Conservation (phyloP, 2,329 filamentous ascomycete species). For the Colletotrichum acutatum region DNA sequence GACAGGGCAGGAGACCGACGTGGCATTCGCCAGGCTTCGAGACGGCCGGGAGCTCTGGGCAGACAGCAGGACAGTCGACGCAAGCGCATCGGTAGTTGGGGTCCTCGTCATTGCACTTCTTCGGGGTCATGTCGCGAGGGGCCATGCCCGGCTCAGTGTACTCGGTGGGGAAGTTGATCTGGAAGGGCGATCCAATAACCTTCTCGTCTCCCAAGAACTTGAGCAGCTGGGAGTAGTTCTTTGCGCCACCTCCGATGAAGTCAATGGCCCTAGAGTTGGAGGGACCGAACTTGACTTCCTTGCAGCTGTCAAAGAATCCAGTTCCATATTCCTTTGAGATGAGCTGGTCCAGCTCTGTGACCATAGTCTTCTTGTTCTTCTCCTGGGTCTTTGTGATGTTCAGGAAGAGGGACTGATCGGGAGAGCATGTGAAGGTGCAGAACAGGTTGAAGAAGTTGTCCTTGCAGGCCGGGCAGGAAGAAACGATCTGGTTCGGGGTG, state of each 20-base stretch:
- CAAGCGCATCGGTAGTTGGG: constrained; percentile 90
- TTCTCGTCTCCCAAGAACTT: constrained; percentile 96
- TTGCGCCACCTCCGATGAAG: constrained; percentile 94
- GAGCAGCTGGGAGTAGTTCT: constrained; percentile 86
- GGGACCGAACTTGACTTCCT: constrained; percentile 97
- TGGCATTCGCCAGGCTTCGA: constrained; percentile 76
- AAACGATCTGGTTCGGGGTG: constrained; percentile 88
- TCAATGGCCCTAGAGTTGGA: constrained; percentile 95
- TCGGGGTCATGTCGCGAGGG: constrained; percentile 76
- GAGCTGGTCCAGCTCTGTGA: constrained; percentile 90
- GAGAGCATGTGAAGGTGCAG: constrained; percentile 98
- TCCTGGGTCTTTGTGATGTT: constrained; percentile 84
- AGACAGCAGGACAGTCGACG: constrained; percentile 89
- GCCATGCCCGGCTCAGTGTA: constrained; percentile 77
- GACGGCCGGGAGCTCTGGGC: constrained; percentile 84
- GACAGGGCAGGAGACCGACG: constrained; percentile 88
- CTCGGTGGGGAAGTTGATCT: constrained; percentile 88
- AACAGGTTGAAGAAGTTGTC: constrained; percentile 99
- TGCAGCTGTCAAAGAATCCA: constrained; percentile 96
- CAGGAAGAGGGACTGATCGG: constrained; percentile 93
- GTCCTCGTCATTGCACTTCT: constrained; percentile 91
- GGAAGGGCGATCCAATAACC: constrained; percentile 91
- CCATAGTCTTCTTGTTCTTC: constrained; percentile 67
- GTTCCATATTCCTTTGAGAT: constrained; percentile 85
- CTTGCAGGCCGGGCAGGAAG: constrained; percentile 95